These are phyloP conservation scores for Microsporum canis DNA, from an alignment of 2,329 filamentous ascomycete species.

Conservation along the genomic window DNA sequence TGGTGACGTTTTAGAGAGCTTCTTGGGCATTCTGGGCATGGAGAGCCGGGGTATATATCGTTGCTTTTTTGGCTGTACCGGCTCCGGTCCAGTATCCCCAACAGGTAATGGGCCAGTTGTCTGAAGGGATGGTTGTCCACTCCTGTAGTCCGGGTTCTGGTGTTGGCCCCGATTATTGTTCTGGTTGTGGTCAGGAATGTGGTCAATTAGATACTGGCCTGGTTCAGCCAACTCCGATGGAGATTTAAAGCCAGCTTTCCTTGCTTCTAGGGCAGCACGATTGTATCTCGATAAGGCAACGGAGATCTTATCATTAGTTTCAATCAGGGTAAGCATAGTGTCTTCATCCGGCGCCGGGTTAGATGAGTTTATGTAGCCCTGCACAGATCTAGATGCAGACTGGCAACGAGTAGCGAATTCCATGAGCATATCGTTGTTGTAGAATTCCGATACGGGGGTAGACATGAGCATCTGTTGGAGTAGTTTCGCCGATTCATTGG, in stretches of 20 bases:
- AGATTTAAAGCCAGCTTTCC: constrained; percentile 18
- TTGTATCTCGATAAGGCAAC: constrained; percentile 75
- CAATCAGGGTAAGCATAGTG: constrained; percentile 85
- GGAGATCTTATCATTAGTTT: constrained; percentile 85
- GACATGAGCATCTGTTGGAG: constrained; percentile 86
- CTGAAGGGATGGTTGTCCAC: background rate
- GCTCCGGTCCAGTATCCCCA: background rate
- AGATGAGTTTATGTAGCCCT: constrained; percentile 70
- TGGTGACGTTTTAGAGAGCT: background rate
- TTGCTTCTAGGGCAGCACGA: constrained; percentile 56
- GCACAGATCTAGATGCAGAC: constrained; percentile 67
- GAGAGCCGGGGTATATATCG: constrained; percentile 1
- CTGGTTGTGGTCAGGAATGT: background rate
- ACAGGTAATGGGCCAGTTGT: background rate
- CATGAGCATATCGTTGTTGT: constrained; percentile 75
- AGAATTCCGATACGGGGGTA: constrained; percentile 63
- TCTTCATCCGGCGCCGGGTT: constrained; percentile 80
- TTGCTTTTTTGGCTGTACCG: background rate
- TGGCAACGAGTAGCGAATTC: constrained; percentile 85
- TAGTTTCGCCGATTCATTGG: constrained; percentile 77
- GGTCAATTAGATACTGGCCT: background rate
- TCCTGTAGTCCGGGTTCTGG: background rate
- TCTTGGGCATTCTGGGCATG: background rate
- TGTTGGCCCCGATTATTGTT: background rate
- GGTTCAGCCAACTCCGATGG: background rate